Evolutionary conservation across 768 basidiomycete genomes (phyloP).

Genomic region (Suillus fuscotomentosus): DNA sequence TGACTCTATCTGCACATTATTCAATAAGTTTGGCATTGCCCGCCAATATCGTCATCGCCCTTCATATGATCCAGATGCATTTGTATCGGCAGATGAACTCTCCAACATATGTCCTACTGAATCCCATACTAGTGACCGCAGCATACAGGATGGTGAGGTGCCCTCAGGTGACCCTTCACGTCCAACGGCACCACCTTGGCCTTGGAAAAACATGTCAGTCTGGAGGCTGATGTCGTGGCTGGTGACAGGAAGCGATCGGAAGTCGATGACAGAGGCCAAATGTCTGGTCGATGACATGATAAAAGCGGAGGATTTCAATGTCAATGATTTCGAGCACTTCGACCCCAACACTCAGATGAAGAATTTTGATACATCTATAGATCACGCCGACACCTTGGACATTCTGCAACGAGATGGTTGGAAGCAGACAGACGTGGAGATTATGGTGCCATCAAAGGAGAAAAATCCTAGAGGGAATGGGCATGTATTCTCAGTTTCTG

Average conservation of each 20-base stretch:
- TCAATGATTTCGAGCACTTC: conserved; percentile 20
- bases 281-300: conserved; percentile 29
- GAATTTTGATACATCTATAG: neutral
- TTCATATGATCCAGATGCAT: conserved; percentile 6
- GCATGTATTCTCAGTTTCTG: conserved; percentile 18
- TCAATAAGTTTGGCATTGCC: conserved; percentile 16
- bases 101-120: neutral
- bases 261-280: conserved; percentile 25
- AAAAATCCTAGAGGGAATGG: neutral
- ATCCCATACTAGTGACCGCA: neutral
- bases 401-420: neutral
- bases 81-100: neutral
- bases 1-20: conserved; percentile 13
- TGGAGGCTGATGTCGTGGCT: conserved; percentile 32
- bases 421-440: neutral
- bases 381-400: neutral
- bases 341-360: neutral
- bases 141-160: neutral
- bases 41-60: conserved; percentile 14
- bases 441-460: neutral
- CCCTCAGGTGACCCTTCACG: conserved; percentile 1
- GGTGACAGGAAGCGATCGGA: conserved; percentile 24
- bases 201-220: conserved; percentile 11
- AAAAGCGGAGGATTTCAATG: conserved; percentile 19
- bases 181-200: neutral